Evolutionary conservation across 2,329 filamentous ascomycete species (phyloP).

Genomic region (Hawksworthiomyces lignivorus): DNA sequence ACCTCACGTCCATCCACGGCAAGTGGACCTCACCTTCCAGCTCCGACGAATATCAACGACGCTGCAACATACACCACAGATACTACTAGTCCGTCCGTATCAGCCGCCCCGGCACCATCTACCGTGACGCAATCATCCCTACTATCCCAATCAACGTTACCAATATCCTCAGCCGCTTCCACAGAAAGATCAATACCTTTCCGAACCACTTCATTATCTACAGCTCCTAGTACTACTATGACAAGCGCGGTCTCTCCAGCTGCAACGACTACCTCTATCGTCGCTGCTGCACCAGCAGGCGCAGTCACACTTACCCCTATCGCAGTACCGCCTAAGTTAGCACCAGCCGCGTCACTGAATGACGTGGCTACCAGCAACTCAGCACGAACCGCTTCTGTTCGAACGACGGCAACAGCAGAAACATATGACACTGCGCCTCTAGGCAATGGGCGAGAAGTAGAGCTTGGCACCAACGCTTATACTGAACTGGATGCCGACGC

Average conservation of each 20-base stretch:
- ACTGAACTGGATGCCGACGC: constrained; percentile 7
- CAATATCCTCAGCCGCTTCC: not conserved
- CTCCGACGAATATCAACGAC: not conserved
- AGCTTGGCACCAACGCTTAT: not conserved
- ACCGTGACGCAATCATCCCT: constrained; percentile 4
- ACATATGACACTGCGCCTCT: constrained; percentile 4
- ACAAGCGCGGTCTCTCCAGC: too few species aligned
- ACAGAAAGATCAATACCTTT: too few species aligned
- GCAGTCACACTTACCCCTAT: not conserved
- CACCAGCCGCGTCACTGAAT: not conserved
- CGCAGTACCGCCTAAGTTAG: not conserved
- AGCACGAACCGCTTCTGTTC: not conserved
- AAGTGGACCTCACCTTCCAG: too few species aligned
- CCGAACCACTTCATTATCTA: too few species aligned
- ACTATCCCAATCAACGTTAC: constrained; percentile 1
- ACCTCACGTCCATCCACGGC: constrained; percentile 2
- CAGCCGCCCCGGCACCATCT: not conserved
- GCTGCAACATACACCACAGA: not conserved
- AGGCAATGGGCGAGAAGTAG: not conserved
- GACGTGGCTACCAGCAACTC: not conserved
- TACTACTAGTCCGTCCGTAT: not conserved
- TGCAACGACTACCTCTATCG: not conserved
- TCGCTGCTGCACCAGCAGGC: too few species aligned
- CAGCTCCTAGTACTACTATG: too few species aligned
- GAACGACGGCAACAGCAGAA: constrained; percentile 3